Evolutionary conservation across 805 yeast species (phyloP).

Genomic region (Candida ulmi): DNA sequence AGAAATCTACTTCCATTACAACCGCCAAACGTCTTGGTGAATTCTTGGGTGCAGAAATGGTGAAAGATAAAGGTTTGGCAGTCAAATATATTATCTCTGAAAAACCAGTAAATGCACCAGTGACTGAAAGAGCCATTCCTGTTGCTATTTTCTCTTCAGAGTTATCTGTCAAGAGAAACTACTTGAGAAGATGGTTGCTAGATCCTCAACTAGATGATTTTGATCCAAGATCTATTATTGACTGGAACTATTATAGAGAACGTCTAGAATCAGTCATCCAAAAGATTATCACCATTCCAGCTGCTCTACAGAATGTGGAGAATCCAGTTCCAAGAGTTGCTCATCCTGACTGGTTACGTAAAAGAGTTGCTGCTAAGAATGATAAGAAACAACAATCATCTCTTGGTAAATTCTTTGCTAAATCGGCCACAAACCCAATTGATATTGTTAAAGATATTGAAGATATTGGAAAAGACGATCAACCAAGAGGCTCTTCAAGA

Average conservation of each 20-base stretch:
- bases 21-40: slow-evolving; percentile 93
- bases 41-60: slow-evolving; percentile 93
- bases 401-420: slow-evolving; percentile 50
- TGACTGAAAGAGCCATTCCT: slow-evolving; percentile 94
- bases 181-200: slow-evolving; percentile 79
- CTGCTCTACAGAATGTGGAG: slow-evolving; percentile 79
- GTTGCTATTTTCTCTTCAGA: slow-evolving; percentile 94
- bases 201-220: slow-evolving; percentile 72
- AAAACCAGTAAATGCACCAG: slow-evolving; percentile 79
- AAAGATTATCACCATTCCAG: slow-evolving; percentile 94
- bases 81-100: slow-evolving; percentile 89
- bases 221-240: slow-evolving; percentile 85
- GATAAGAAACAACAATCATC: slow-evolving; percentile 72
- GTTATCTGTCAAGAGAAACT: slow-evolving; percentile 57
- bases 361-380: slow-evolving; percentile 50
- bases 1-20: slow-evolving; percentile 92
- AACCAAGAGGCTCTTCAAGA: slow-evolving; percentile 18
- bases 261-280: slow-evolving; percentile 90
- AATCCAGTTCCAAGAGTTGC: slow-evolving; percentile 94
- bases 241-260: slow-evolving; percentile 90
- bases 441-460: slow-evolving; percentile 62
- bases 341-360: slow-evolving; percentile 91
- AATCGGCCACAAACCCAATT: slow-evolving; percentile 35
- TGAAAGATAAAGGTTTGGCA: slow-evolving; percentile 91
- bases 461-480: slow-evolving; percentile 47